A percentile compares a stretch with the other conserved stretches of the same genome.
These are phyloP conservation scores for Spencermartinsiella ligniputridi DNA, from an alignment of 1,139 yeast genomes.

Conservation along the genomic window DNA sequence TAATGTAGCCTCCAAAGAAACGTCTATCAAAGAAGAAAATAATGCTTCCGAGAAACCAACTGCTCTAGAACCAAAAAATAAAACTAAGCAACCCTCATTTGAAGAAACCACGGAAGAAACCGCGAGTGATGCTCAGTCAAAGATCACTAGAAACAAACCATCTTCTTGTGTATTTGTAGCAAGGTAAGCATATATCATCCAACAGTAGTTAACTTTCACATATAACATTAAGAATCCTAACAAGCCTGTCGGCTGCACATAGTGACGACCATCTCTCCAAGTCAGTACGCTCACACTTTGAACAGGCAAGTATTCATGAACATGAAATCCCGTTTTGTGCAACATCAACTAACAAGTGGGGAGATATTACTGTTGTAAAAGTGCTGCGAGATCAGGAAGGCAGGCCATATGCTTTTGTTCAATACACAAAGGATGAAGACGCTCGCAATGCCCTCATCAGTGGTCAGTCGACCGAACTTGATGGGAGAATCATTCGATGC, in stretches of 20 bases:
- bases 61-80: not conserved
- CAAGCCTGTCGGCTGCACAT: constrained; percentile 50
- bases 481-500: constrained; percentile 77
- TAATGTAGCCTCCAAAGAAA: too few species aligned
- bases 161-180: constrained; percentile 90
- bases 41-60: not conserved
- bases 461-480: constrained; percentile 65
- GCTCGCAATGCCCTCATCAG: constrained; percentile 62
- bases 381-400: constrained; percentile 78
- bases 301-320: constrained; percentile 28
- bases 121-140: too few species aligned
- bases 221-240: not conserved
- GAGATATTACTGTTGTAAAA: constrained; percentile 67
- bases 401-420: constrained; percentile 93
- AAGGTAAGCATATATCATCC: too few species aligned
- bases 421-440: constrained; percentile 66
- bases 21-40: not conserved
- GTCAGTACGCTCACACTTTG: constrained; percentile 62
- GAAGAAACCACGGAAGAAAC: too few species aligned
- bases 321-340: not conserved
- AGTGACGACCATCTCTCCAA: constrained; percentile 66
- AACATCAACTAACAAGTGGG: constrained; percentile 45
- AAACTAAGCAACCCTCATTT: too few species aligned
- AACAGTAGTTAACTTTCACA: too few species aligned
- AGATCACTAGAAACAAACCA: constrained; percentile 37